Percentiles rank a stretch among this genome's conserved stretches.
These are phyloP conservation scores for Lolium rigidum DNA, from an alignment of 176 grass and related monocot species.

Conservation along the genomic window DNA sequence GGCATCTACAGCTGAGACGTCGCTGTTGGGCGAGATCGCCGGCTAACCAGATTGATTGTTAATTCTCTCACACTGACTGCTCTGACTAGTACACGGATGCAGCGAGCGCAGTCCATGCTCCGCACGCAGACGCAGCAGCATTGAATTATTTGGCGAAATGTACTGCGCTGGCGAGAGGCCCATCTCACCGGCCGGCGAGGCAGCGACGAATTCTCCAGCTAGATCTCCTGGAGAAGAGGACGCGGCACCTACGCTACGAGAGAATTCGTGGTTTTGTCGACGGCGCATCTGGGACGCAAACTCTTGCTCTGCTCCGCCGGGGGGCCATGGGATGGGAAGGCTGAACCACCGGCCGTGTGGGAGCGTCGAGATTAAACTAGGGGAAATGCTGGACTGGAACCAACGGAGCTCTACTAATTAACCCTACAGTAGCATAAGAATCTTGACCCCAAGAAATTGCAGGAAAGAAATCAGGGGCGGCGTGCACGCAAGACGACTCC, in stretches of 20 bases:
- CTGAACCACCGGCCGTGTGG: slow-evolving; percentile 22
- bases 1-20: slow-evolving; percentile 42
- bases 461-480: not conserved
- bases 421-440: not conserved
- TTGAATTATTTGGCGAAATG: not conserved
- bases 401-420: not conserved
- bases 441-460: not conserved
- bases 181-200: not conserved
- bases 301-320: not conserved
- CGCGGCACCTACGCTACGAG: not conserved
- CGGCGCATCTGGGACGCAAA: not conserved
- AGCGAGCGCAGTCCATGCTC: slow-evolving; percentile 15
- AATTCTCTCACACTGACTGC: slow-evolving; percentile 1
- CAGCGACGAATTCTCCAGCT: slow-evolving; percentile 28
- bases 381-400: slow-evolving; percentile 14
- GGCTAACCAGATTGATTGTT: not conserved
- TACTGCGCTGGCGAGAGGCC: not conserved
- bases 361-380: not conserved
- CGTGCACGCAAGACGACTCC: slow-evolving; percentile 23
- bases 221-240: not conserved
- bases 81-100: not conserved
- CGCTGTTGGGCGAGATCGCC: slow-evolving; percentile 44
- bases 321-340: slow-evolving; percentile 21
- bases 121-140: not conserved
- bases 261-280: too few species aligned